Evolutionary conservation across 352 stramenopile species (phyloP).

Genomic region (Phytophthora kernoviae): DNA sequence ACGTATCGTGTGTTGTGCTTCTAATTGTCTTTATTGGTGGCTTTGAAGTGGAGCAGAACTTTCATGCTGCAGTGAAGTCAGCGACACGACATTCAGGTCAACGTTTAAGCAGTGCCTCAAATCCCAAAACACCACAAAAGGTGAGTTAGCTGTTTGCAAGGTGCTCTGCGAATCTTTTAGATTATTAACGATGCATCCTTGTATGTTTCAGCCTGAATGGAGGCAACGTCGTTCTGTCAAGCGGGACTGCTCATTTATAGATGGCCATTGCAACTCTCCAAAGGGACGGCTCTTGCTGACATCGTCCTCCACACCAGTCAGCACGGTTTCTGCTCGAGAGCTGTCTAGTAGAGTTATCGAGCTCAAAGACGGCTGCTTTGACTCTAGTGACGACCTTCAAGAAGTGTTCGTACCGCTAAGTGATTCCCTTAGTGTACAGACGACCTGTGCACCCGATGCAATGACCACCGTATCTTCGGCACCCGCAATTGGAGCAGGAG

Average conservation of each 20-base stretch:
- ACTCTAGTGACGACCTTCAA: slow-evolving; percentile 41
- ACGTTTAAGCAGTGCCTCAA: not conserved
- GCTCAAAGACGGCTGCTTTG: slow-evolving; percentile 43
- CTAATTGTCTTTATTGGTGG: slow-evolving; percentile 20
- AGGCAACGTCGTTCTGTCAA: slow-evolving; percentile 61
- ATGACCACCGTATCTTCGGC: slow-evolving; percentile 17
- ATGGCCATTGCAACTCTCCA: slow-evolving; percentile 28
- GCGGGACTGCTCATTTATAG: slow-evolving; percentile 64
- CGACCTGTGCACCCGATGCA: slow-evolving; percentile 8
- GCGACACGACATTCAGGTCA: not conserved
- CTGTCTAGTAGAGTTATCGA: slow-evolving; percentile 38
- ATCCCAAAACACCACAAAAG: slow-evolving; percentile 10
- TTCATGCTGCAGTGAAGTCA: slow-evolving; percentile 9
- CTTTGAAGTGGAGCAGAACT: slow-evolving; percentile 32
- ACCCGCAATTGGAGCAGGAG: slow-evolving; percentile 1
- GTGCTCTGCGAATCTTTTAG: not conserved
- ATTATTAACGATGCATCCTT: not conserved
- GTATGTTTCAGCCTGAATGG: slow-evolving; percentile 34
- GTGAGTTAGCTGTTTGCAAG: slow-evolving; percentile 7
- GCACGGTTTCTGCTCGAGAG: slow-evolving; percentile 8
- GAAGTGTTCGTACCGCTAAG: slow-evolving; percentile 23
- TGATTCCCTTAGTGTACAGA: slow-evolving; percentile 1
- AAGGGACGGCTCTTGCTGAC: slow-evolving; percentile 29
- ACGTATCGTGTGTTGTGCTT: no score
- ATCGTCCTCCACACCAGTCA: slow-evolving; percentile 6